These are phyloP conservation scores for Acanthamoeba quina DNA, from an alignment of 208 protist species.

Conservation along the genomic window DNA sequence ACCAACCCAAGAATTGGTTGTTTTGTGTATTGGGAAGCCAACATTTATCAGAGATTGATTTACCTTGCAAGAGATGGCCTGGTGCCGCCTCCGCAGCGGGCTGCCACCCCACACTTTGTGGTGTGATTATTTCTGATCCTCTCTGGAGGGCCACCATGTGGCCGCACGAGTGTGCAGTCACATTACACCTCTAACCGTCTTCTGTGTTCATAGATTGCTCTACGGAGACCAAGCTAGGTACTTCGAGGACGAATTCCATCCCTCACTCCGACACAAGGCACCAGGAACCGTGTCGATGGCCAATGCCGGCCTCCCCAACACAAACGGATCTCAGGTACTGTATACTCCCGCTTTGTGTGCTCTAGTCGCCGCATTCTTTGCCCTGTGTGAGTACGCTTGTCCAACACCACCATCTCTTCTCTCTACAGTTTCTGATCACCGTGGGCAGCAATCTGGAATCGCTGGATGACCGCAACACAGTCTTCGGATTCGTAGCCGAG, in stretches of 20 bases:
- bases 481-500: conserved; percentile 92
- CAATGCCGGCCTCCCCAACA: conserved; percentile 83
- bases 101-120: neutral
- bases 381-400: no score
- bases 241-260: conserved; percentile 91
- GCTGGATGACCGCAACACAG: conserved; percentile 92
- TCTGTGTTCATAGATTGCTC: conserved; percentile 56
- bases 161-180: neutral
- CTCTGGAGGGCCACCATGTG: neutral
- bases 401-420: neutral
- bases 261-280: conserved; percentile 79
- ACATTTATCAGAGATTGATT: neutral
- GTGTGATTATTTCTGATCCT: neutral
- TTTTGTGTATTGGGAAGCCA: conserved; percentile 11
- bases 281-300: conserved; percentile 89
- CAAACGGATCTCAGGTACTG: conserved; percentile 89
- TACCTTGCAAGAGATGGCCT: conserved; percentile 6
- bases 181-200: neutral
- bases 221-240: conserved; percentile 87
- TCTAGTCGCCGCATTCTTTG: no score
- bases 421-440: conserved; percentile 93
- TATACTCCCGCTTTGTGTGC: conserved; percentile 9
- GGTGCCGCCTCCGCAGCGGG: conserved; percentile 14
- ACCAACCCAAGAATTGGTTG: neutral
- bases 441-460: conserved; percentile 82